These are phyloP conservation scores for Cairneyella variabilis DNA, from an alignment of 495 filamentous ascomycete species.

Conservation along the genomic window DNA sequence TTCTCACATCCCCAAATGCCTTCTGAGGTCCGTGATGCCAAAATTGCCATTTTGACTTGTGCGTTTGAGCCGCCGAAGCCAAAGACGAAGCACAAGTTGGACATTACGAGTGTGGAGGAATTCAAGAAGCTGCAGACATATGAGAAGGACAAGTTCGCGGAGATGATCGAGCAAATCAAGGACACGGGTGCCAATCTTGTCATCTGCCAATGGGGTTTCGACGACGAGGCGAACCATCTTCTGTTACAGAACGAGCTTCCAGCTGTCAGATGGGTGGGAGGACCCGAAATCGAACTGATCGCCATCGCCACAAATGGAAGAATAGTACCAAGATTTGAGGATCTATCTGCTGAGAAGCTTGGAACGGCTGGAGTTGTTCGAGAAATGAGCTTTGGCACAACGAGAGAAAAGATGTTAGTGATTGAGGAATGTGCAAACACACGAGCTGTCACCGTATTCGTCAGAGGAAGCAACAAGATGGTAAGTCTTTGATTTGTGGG, in stretches of 20 bases:
- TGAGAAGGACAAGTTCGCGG: conserved; percentile 90
- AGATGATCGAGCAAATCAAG: conserved; percentile 99
- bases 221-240: conserved; percentile 97
- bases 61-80: conserved; percentile 99
- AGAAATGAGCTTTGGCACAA: conserved; percentile 95
- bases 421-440: conserved; percentile 99
- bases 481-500: conserved; percentile 38
- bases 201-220: conserved; percentile 99
- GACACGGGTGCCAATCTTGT: conserved; percentile 95
- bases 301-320: conserved; percentile 97
- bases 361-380: conserved; percentile 86
- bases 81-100: conserved; percentile 99
- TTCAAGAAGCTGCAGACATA: conserved; percentile 96
- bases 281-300: conserved; percentile 97
- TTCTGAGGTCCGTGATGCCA: conserved; percentile 85
- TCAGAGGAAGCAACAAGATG: conserved; percentile 99
- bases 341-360: conserved; percentile 84
- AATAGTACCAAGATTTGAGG: conserved; percentile 97
- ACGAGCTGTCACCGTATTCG: conserved; percentile 90
- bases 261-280: conserved; percentile 96
- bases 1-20: conserved; percentile 99
- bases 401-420: conserved; percentile 98
- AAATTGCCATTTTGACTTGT: conserved; percentile 95
- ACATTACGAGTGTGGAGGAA: conserved; percentile 95
- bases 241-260: conserved; percentile 94